phyloP scores from a whole-genome alignment of 768 basidiomycete genomes.

The Coprinellus micaceus region DNA sequence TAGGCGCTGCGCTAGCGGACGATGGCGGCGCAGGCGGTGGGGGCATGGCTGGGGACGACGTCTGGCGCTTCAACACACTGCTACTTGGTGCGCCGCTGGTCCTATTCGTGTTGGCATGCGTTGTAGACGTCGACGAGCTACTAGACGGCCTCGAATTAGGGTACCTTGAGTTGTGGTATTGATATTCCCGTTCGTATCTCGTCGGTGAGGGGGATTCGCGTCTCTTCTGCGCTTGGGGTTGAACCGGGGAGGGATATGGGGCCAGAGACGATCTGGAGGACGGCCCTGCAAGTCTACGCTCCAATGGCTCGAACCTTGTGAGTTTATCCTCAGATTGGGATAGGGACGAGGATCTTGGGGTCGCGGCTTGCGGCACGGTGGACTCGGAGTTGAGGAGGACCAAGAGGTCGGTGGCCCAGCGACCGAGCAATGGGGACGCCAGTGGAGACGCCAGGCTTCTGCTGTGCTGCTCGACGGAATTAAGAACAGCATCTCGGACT shows the following conservation, averaged over 20 bases:
- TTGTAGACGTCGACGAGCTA: background rate
- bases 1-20: background rate
- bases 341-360: background rate
- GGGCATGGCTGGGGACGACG: slow-evolving; percentile 7
- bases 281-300: background rate
- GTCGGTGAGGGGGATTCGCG: background rate
- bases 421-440: no score
- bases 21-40: slow-evolving; percentile 8
- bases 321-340: background rate
- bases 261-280: background rate
- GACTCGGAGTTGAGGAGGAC: background rate
- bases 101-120: background rate
- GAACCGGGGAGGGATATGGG: background rate
- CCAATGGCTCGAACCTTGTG: background rate
- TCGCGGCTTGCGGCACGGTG: background rate
- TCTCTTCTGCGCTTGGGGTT: background rate
- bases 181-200: background rate
- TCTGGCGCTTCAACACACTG: slow-evolving; percentile 1
- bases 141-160: background rate
- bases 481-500: no score
- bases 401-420: background rate
- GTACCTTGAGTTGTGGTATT: background rate
- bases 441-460: no score
- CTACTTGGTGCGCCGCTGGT: background rate
- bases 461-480: no score